Base-by-base conservation (phyloP, 805 yeast species). In the Lachancea waltii region DNA sequence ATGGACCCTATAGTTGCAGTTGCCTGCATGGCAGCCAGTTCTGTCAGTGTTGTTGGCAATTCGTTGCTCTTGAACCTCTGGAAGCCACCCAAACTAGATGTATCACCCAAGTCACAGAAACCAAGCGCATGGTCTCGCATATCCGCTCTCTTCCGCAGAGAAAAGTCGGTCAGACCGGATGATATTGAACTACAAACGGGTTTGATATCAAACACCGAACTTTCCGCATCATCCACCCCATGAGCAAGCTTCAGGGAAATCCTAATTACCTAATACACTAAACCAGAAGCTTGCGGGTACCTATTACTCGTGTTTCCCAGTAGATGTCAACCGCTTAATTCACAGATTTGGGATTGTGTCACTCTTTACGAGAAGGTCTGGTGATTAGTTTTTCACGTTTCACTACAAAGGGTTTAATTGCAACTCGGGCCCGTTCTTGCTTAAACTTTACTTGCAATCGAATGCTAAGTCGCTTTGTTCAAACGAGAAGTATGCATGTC, bases 1-100 rank as follows among this genome's bases (percentile, higher is more conserved):
- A 63, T 89, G 48, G 85, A 85, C 36, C 98, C 97, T 2, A 79
- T 85, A 56, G 75, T 85, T 54, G 97, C 97, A 1, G 86, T 92
- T 29, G 74, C 79, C 10, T 83, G 96, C 1, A 92, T 92, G 97
- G 95, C 95, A 0, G 69, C 86, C 51, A 85, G 95, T 47, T 85
- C 95, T 1, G 79, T 86, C 2, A 83, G 95, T 50, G 97, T 90
- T 16, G 89, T 92, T 19, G 51, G 81, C 32, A 83, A 84, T 45
- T 86, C 96, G 0, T 65, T 90, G 43, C 57, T 77, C 50, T 66
- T 90, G 50, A 83, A 81, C 54, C 63, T 65, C 33, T 86, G 90
- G 87, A 69, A 51, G 24, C 65, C 72, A 10, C 58, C 55, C 5
- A 14, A 22, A 16, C 28, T 42, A 10, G 25, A 18, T 7, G 33